These are phyloP conservation scores for Nakazawaea ambrosiae DNA, from an alignment of 805 yeast species.

Conservation along the genomic window DNA sequence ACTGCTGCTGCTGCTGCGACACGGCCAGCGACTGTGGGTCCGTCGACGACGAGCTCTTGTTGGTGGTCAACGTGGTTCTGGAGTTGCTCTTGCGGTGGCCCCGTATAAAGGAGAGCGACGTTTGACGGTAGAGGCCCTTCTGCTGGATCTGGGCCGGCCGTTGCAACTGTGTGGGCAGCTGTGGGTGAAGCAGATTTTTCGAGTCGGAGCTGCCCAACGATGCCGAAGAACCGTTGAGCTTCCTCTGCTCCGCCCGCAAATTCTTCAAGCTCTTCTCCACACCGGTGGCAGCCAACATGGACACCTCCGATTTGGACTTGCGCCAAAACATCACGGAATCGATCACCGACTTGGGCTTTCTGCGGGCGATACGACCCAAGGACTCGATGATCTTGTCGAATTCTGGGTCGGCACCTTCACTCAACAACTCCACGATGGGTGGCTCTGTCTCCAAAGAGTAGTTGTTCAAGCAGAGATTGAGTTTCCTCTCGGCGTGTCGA, in stretches of 20 bases:
- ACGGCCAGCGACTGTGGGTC: neutral
- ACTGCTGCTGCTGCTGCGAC: neutral
- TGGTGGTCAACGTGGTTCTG: constrained; percentile 28
- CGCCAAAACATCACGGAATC: constrained; percentile 99
- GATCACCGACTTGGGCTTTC: constrained; percentile 90
- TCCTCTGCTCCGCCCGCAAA: constrained; percentile 15
- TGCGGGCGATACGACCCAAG: constrained; percentile 82
- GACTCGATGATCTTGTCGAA: constrained; percentile 85
- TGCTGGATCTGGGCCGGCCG: too few relatives aligned
- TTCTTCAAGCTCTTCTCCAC: constrained; percentile 31
- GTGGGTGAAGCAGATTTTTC: neutral
- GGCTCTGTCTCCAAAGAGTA: constrained; percentile 68
- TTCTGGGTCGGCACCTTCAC: constrained; percentile 78
- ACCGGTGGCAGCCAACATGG: constrained; percentile 53
- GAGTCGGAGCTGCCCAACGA: neutral
- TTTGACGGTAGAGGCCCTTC: constrained; percentile 5
- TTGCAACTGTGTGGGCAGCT: too few relatives aligned
- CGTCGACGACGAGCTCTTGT: constrained; percentile 11
- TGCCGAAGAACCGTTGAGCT: neutral
- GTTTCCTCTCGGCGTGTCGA: constrained; percentile 83
- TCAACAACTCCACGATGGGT: constrained; percentile 67
- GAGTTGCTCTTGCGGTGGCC: constrained; percentile 45
- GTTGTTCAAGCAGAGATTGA: constrained; percentile 61
- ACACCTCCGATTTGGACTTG: constrained; percentile 83
- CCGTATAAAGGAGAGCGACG: constrained; percentile 9